phyloP scores from a whole-genome alignment of 2,329 filamentous ascomycete genomes.

The Aureobasidium sp. region DNA sequence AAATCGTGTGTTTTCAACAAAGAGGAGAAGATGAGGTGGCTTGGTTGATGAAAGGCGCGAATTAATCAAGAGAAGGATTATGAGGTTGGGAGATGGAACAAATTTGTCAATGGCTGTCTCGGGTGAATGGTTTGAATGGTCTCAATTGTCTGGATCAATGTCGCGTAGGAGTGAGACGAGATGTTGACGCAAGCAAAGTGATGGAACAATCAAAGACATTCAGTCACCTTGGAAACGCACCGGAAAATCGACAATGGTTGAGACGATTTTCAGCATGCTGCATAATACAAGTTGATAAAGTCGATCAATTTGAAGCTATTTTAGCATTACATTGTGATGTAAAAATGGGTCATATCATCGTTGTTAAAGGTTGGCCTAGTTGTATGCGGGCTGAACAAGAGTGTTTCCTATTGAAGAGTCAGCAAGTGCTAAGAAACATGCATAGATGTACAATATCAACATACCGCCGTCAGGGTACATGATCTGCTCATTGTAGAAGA shows the following conservation, averaged over 20 bases:
- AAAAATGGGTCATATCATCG: slow-evolving; percentile 1
- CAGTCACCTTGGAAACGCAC: not conserved
- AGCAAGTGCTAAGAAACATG: not conserved
- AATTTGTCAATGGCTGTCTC: not conserved
- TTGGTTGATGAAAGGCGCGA: not conserved
- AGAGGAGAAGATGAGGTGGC: not conserved
- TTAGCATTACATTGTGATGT: not conserved
- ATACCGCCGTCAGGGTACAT: slow-evolving; percentile 43
- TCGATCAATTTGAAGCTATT: not conserved
- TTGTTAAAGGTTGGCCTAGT: not conserved
- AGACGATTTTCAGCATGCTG: not conserved
- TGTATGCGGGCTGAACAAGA: slow-evolving; percentile 13
- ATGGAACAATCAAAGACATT: not conserved
- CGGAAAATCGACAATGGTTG: not conserved
- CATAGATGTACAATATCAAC: not conserved
- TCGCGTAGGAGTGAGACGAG: not conserved
- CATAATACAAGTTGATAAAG: not conserved
- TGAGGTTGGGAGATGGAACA: not conserved
- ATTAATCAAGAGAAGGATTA: not conserved
- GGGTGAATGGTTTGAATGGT: not conserved
- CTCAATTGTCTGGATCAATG: not conserved
- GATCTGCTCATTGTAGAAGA: slow-evolving; percentile 49
- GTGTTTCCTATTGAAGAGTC: slow-evolving; percentile 7
- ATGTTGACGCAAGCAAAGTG: not conserved
- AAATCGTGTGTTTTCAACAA: not conserved